Conservation (phyloP, 495 filamentous ascomycete species). For the Aspergillus asperescens region DNA sequence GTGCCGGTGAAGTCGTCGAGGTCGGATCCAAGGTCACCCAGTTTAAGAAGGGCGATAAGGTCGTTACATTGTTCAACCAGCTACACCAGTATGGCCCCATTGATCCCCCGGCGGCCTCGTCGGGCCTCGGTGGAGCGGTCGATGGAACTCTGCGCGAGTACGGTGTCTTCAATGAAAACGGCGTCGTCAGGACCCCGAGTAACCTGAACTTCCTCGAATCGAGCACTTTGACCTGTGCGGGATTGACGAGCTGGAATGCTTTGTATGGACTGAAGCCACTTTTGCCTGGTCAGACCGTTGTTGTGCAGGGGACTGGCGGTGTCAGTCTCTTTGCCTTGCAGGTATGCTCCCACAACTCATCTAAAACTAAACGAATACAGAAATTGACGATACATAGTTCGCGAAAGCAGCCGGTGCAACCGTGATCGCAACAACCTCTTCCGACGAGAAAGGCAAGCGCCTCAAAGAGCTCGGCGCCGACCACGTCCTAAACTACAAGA, state of each 20-base stretch:
- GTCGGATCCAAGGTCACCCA: constrained; percentile 61
- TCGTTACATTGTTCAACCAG: constrained; percentile 77
- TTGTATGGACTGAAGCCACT: constrained; percentile 65
- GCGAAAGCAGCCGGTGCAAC: constrained; percentile 77
- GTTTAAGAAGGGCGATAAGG: constrained; percentile 67
- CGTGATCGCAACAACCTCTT: constrained; percentile 78
- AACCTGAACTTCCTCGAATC: constrained; percentile 1
- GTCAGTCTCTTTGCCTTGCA: constrained; percentile 73
- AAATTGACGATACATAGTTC: too few relatives aligned
- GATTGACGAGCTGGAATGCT: constrained; percentile 76
- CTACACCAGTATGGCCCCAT: constrained; percentile 60
- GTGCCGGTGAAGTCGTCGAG: constrained; percentile 65
- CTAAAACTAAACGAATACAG: constrained; percentile 22
- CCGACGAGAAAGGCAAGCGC: constrained; percentile 55
- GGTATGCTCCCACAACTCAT: constrained; percentile 35
- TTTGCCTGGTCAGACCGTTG: constrained; percentile 62
- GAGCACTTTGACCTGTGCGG: constrained; percentile 63
- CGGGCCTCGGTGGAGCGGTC: constrained; percentile 64
- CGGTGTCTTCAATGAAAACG: constrained; percentile 62
- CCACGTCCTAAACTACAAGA: constrained; percentile 73
- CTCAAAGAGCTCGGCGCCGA: constrained; percentile 72
- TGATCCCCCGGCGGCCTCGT: constrained; percentile 32
- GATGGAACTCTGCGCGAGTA: constrained; percentile 72
- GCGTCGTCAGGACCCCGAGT: constrained; percentile 61
- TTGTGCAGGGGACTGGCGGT: constrained; percentile 79